Evolutionary conservation across 108 stramenopile genomes (phyloP), one percentile per base, ranked within the genome.

Genomic region (Pseudonitzschia multiseries): DNA sequence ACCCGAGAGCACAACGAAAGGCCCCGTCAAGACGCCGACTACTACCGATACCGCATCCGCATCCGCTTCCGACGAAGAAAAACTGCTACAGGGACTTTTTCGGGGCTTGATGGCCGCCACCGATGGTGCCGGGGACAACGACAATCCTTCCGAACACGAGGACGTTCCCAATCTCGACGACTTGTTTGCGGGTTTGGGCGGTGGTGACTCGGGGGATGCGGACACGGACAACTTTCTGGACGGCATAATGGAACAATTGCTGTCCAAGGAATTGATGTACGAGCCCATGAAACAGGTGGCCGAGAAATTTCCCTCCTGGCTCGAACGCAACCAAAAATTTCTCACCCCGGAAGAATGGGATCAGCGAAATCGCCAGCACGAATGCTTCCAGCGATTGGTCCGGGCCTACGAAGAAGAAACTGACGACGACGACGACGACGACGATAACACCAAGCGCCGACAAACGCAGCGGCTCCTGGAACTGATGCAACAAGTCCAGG

Each of bases 231-330:
- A 81, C 5, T 62, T 97, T 28, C 81, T 99, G 31, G 96, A 97
- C 70, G 91, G 91, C 42, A 93, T 96, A 82, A 96, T 97, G 96
- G 74, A 92, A 67, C 96, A 96, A 69, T 70, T 96, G 17, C 72
- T 97, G 43, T 82, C 91, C 61, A 93, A 87, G 71, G 97, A 97
- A 31, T 74, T 96, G 69, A 96, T 99, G 97, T 97, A 97, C 83
- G 96, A 97, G 71, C 97, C 98, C 36, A 93, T 96, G 83, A 93
- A 93, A 73, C 71, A 92, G 69, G 93, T 95, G 67, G 84, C 80
- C 41, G 83, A 87, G n/a, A 83, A 88, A 71, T 99, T 92, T 76
- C 98, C 98, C 10, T 79, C 74, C 41, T 98, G 97, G 97, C 74
- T 98, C n/a, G 93, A 96, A 24, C 71, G 78, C 29, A 81, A 96